These are phyloP conservation scores for Candida sithepensis DNA, from an alignment of 805 yeast species.

Conservation along the genomic window DNA sequence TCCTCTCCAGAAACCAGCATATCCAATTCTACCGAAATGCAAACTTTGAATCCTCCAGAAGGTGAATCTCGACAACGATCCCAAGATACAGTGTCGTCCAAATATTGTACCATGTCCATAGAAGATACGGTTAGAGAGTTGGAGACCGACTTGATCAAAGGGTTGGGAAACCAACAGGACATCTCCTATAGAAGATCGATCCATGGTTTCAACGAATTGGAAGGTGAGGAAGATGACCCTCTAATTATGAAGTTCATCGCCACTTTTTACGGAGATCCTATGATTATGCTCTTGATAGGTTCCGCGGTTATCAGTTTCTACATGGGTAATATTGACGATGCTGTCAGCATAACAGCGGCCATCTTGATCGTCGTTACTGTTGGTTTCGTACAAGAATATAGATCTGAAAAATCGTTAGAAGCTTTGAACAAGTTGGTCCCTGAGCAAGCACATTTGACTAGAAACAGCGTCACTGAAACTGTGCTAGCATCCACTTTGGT, in stretches of 20 bases:
- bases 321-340: constrained; percentile 97
- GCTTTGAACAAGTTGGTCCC: constrained; percentile 93
- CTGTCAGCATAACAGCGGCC: constrained; percentile 89
- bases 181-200: constrained; percentile 64
- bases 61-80: constrained; percentile 5
- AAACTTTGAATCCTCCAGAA: neutral
- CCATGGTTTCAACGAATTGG: constrained; percentile 81
- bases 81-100: constrained; percentile 40
- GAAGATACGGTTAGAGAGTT: constrained; percentile 65
- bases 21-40: neutral
- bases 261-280: constrained; percentile 86
- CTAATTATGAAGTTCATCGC: constrained; percentile 67
- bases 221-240: constrained; percentile 72
- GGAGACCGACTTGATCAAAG: constrained; percentile 55
- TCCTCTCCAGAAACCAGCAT: constrained; percentile 8
- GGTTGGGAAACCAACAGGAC: constrained; percentile 69
- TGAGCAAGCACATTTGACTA: constrained; percentile 88
- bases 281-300: constrained; percentile 82
- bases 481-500: constrained; percentile 84
- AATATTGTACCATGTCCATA: constrained; percentile 56
- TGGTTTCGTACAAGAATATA: constrained; percentile 95
- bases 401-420: constrained; percentile 91
- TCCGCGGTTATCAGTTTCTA: constrained; percentile 83
- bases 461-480: constrained; percentile 75
- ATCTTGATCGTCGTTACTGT: constrained; percentile 91